Evolutionary conservation across 768 basidiomycete species (phyloP).

Genomic region (Daedaleopsis nitida): DNA sequence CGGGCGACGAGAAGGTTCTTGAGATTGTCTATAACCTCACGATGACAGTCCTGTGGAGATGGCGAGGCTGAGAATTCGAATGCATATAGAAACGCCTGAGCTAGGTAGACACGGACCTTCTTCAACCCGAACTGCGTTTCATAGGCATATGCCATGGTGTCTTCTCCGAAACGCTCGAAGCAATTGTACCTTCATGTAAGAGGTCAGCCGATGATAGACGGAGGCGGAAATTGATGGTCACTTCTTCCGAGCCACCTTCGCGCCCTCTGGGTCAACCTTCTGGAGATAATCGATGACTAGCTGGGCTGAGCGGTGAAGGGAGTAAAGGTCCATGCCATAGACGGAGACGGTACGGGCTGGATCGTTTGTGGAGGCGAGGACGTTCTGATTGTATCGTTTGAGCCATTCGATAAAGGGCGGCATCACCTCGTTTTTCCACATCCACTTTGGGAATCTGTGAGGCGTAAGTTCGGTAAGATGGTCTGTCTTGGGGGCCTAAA

Average conservation of each 20-base stretch:
- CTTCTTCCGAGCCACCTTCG: conserved; percentile 27
- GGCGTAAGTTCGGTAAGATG: neutral
- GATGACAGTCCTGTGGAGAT: conserved; percentile 24
- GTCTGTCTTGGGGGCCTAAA: conserved; percentile 25
- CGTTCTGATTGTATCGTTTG: conserved; percentile 22
- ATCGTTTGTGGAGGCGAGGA: conserved; percentile 18
- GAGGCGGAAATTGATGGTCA: conserved; percentile 1
- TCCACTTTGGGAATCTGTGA: conserved; percentile 32
- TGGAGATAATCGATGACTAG: conserved; percentile 31
- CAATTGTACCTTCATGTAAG: conserved; percentile 24
- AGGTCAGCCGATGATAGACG: neutral
- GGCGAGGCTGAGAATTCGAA: neutral
- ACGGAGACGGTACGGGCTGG: conserved; percentile 24
- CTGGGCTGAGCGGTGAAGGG: conserved; percentile 27
- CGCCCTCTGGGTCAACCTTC: conserved; percentile 29
- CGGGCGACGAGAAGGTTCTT: conserved; percentile 23
- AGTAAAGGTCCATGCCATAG: conserved; percentile 33
- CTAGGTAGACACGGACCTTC: conserved; percentile 17
- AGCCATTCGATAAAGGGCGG: conserved; percentile 29
- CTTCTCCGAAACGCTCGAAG: conserved; percentile 30
- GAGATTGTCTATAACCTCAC: conserved; percentile 29
- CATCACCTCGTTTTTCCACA: conserved; percentile 35
- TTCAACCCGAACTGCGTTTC: conserved; percentile 26
- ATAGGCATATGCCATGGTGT: conserved; percentile 26
- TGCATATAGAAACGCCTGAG: neutral